These are phyloP conservation scores for Elongisporangium undulatum DNA, from an alignment of 352 stramenopile genomes.

Conservation along the genomic window DNA sequence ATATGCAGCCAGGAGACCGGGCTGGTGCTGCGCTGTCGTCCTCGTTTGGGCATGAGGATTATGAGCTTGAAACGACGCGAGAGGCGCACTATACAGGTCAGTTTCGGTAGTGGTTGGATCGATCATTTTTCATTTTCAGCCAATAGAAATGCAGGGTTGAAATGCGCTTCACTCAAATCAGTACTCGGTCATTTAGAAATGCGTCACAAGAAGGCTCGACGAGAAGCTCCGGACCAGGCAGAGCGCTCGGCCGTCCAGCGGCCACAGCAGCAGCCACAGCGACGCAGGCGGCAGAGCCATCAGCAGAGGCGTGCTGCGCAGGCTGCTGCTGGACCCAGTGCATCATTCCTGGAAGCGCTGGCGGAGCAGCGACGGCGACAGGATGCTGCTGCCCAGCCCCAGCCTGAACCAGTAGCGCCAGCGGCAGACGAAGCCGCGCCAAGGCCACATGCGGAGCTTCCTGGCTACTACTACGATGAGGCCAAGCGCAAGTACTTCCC, in stretches of 20 bases:
- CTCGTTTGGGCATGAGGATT: background rate
- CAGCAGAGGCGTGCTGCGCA: background rate
- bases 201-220: background rate
- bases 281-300: conserved; percentile 25
- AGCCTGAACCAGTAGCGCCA: background rate
- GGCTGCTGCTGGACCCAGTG: conserved; percentile 11
- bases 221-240: background rate
- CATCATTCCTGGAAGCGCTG: conserved; percentile 52
- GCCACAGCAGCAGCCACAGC: conserved; percentile 1
- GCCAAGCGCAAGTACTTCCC: conserved; percentile 45
- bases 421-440: background rate
- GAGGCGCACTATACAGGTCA: background rate
- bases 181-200: background rate
- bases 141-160: background rate
- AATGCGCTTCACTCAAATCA: background rate
- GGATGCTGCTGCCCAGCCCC: conserved; percentile 1
- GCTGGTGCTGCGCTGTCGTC: background rate
- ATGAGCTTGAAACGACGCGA: background rate
- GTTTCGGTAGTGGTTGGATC: background rate
- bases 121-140: background rate
- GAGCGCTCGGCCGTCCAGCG: background rate
- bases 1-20: background rate
- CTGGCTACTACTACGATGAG: conserved; percentile 64
- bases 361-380: conserved; percentile 34
- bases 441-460: conserved; percentile 15